Conservation (phyloP, 148 eudicot species). For the Cornus suecica region DNA sequence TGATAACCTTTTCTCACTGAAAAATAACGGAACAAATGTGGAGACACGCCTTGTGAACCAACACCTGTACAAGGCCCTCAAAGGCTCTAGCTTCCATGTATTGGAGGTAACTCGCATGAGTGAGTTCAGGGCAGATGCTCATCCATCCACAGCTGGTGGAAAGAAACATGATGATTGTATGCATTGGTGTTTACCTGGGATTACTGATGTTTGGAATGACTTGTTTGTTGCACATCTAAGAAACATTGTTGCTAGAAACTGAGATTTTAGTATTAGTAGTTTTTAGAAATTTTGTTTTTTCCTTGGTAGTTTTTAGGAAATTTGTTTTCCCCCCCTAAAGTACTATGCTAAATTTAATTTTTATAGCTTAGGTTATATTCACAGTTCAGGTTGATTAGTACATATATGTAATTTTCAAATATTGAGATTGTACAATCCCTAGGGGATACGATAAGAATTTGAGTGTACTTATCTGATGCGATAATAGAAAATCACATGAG, state of each 20-base stretch:
- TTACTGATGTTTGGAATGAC: constrained; percentile 98
- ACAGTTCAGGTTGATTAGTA: neutral
- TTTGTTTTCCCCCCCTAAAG: no score
- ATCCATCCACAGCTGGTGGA: constrained; percentile 88
- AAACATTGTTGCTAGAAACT: constrained; percentile 25
- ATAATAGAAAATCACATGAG: no score
- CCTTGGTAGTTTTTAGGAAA: neutral
- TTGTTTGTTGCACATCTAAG: constrained; percentile 55
- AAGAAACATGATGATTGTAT: constrained; percentile 97
- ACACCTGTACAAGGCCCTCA: constrained; percentile 61
- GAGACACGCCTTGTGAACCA: constrained; percentile 73
- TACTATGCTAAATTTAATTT: no score
- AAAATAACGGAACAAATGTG: constrained; percentile 83
- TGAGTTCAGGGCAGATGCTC: constrained; percentile 94
- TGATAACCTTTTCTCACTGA: constrained; percentile 55
- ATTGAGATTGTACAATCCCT: neutral
- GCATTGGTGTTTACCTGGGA: constrained; percentile 99
- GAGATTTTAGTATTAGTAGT: neutral
- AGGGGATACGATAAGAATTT: neutral
- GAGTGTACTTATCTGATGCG: neutral
- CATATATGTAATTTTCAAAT: neutral
- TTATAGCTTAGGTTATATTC: neutral
- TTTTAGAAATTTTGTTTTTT: neutral
- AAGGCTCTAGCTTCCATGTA: constrained; percentile 50
- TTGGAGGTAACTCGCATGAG: constrained; percentile 79